Base-by-base conservation (phyloP, 495 filamentous ascomycete species). In the Talaromyces liani region DNA sequence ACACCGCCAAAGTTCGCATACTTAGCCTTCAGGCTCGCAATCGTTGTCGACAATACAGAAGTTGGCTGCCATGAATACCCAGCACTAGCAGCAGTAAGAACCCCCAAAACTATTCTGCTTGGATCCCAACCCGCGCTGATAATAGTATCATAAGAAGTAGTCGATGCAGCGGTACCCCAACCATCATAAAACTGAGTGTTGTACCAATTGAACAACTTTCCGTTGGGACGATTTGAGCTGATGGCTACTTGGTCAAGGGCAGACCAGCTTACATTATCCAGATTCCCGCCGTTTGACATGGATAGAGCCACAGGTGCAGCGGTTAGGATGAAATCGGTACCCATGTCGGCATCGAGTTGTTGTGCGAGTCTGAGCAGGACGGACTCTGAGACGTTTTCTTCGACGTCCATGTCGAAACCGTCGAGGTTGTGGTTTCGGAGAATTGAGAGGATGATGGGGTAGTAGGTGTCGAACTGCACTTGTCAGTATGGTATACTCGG, bases 151-250 rank as follows among this genome's bases (percentile, higher is more conserved):
- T 82, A 88, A 60, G 74, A 73, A 8, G 64, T 53, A 0, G 80
- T 74, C 56, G 68, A 74, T 8, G 66, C 73, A 57, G 86, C 69
- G 56, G 74, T 72, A 47, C 87, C 88, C 76, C 85, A 91, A 2
- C 85, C 85, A 62, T 81, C 85, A 65, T 91, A 91, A 65, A 91
- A 90, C 70, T 90, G 88, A 14, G 80, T 75, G 63, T 90, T 90
- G 65, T 89, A 90, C 80, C 87, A 91, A 1, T 71, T 74, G 24
- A 89, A 84, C 61, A 64, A 18, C 22, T 64, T 64, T n/a, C 62
- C 62, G 25, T 64, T 58, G 8, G 62, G 62, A 0, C 56, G 33
- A 18, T 6, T 25, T 12, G 49, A 33, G 25, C 34, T 58, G 18
- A 18, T 31, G 6, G 62, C 62, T 7, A 51, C 55, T 6, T 24